Evolutionary conservation across 2,329 filamentous ascomycete species (phyloP), one percentile per base, ranked within the genome.

Genomic region (Ceratocystis lukuohia): DNA sequence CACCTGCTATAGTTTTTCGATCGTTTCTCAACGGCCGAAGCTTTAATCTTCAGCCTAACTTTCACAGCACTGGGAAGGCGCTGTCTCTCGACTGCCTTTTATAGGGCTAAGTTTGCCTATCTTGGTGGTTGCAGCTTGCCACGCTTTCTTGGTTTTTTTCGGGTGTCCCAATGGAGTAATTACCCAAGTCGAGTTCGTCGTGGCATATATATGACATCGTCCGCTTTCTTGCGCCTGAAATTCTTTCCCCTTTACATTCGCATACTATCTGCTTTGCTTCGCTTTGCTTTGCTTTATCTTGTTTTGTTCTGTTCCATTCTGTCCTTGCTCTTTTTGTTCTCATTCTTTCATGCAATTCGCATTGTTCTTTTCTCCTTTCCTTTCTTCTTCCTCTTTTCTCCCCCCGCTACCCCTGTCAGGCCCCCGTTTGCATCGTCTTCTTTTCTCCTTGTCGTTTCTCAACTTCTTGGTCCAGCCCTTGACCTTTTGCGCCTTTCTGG

Each of bases 341-440:
- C 53, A 12, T 33, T 17, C 28, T n/a, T 41, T 41, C 3, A 12
- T 41, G 37, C 53, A 33, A 30, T 12, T 53, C 20, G 3, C 20
- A 6, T 59, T 17, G n/a, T 59, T 59, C 25, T 59, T 59, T 25
- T n/a, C 53, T 59, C 53, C n/a, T 17, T 50, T 57, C 30, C 30
- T 12, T 33, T 33, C 25, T 57, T 57, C 22, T 28, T 15, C 30
- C 53, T 50, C 46, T 50, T 50, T 50, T 22, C 48, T 25, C 20
- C 48, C 7, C 20, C 10, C 8, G 20, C 22, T 22, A 22, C 28
- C 56, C 56, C 56, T 59, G 56, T 59, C 5, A 7, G 56, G 3
- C 25, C 28, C 12, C 56, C 28, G 56, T 59, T 59, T 59, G 56
- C 56, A 59, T 59, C 56, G 15, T 53, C 56, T 10, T 41, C 56